A percentile compares a stretch with the other conserved stretches of the same genome.
These are phyloP conservation scores for Aphanomyces stellatus DNA, from an alignment of 352 stramenopile species.

Conservation along the genomic window DNA sequence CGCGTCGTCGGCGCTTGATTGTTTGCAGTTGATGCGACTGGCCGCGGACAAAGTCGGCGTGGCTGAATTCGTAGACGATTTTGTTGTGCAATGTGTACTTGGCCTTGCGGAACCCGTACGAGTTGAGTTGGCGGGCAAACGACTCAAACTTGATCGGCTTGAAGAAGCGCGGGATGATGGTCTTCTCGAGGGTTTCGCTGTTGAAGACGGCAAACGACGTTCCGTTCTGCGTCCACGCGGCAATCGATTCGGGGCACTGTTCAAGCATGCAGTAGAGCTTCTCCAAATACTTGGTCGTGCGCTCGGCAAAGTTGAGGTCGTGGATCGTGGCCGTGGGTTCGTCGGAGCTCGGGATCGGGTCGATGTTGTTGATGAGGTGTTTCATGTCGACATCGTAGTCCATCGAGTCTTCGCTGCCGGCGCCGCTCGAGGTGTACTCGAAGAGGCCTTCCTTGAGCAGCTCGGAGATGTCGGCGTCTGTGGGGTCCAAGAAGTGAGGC, in stretches of 20 bases:
- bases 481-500: not conserved
- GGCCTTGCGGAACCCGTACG: constrained; percentile 88
- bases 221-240: constrained; percentile 59
- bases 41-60: constrained; percentile 16
- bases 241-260: constrained; percentile 16
- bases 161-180: constrained; percentile 91
- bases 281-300: constrained; percentile 19
- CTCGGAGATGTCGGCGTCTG: constrained; percentile 1
- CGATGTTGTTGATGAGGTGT: not conserved
- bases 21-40: constrained; percentile 15
- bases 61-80: constrained; percentile 18
- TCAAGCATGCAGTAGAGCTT: constrained; percentile 19
- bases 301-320: constrained; percentile 10
- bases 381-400: not conserved
- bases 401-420: constrained; percentile 8
- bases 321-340: not conserved
- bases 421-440: constrained; percentile 7
- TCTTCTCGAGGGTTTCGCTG: constrained; percentile 73
- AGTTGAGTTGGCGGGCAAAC: constrained; percentile 92
- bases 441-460: constrained; percentile 2
- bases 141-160: constrained; percentile 94
- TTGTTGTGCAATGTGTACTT: constrained; percentile 13
- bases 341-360: not conserved
- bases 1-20: constrained; percentile 17
- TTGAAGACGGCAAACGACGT: constrained; percentile 78